phyloP scores from a whole-genome alignment of 768 basidiomycete genomes.

The Podaxis sp. region DNA sequence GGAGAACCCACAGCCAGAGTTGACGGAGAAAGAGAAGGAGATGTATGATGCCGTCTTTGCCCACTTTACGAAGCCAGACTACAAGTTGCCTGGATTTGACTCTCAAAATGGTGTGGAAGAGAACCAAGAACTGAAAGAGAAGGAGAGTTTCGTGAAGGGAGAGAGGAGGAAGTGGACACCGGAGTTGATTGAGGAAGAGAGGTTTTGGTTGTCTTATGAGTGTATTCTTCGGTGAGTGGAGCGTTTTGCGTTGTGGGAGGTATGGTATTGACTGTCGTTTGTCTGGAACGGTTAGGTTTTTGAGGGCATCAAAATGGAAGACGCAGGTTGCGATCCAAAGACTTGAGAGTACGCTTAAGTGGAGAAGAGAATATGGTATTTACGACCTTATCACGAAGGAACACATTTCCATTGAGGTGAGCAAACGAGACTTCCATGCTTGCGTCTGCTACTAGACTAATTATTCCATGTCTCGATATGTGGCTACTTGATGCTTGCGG shows the following conservation, averaged over 20 bases:
- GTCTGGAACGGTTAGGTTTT: not conserved
- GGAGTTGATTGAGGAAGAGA: constrained; percentile 61
- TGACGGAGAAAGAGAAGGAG: constrained; percentile 10
- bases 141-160: not conserved
- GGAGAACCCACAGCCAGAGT: constrained; percentile 7
- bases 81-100: constrained; percentile 13
- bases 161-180: constrained; percentile 26
- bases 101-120: constrained; percentile 3
- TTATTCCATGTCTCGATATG: not conserved
- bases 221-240: constrained; percentile 62
- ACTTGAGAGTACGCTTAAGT: constrained; percentile 7
- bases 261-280: not conserved
- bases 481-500: not conserved
- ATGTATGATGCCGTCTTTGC: constrained; percentile 10
- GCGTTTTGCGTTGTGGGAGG: not conserved
- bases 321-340: constrained; percentile 11
- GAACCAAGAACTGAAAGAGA: not conserved
- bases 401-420: constrained; percentile 73
- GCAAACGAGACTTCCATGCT: constrained; percentile 15
- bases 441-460: not conserved
- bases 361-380: constrained; percentile 58
- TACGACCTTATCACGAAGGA: constrained; percentile 60
- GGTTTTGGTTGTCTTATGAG: constrained; percentile 80
- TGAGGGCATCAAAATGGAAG: constrained; percentile 12
- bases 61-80: constrained; percentile 7